Evolutionary conservation across 1,139 yeast genomes (phyloP), one percentile per base, ranked within the genome.

Genomic region (Geotrichum histeridarum): DNA sequence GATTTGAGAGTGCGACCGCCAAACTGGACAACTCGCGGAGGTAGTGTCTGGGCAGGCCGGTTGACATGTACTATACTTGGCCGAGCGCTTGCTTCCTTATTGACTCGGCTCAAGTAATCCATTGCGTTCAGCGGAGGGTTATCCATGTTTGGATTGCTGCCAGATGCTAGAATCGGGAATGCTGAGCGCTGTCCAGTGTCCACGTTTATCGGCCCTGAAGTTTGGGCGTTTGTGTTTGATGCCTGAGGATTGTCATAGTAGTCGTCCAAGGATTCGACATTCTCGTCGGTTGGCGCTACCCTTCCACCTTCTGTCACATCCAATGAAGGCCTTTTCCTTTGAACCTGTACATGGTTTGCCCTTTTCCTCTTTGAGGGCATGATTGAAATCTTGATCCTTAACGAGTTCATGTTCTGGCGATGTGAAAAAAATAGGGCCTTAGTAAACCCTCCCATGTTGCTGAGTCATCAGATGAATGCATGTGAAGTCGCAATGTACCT

Each of bases 181-280:
- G 77, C 79, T 30, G 73, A 57, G 17, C 76, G 59, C 61, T 76
- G 79, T 4, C 79, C 79, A 54, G 70, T 67, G 7, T 64, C 58
- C 1, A 70, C 70, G 57, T 76, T 78, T 27, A 75, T 9, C 6
- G 62, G 62, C 22, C 66, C 66, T 1, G 60, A 42, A 8, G 64
- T 62, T 43, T 51, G 45, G 47, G 54, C 22, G 42, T 53, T 57
- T 43, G 53, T 51, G 38, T 54, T 49, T 8, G 18, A n/a, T 36
- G n/a, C n/a, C 12, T 12, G 18, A 7, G 22, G 17, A 22, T 45
- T 36, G 27, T 31, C 32, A 18, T 45, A 35, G 38, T 35, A 17
- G 32, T 35, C 35, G 12, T 36, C 49, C 8, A 18, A 14, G 22
- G 18, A 8, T 22, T 18, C 42, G 27, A 3, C 27, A 5, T 22